Evolutionary conservation across 2,329 filamentous ascomycete species (phyloP), one percentile per base, ranked within the genome.

Genomic region (Hymenoscyphus linearis): DNA sequence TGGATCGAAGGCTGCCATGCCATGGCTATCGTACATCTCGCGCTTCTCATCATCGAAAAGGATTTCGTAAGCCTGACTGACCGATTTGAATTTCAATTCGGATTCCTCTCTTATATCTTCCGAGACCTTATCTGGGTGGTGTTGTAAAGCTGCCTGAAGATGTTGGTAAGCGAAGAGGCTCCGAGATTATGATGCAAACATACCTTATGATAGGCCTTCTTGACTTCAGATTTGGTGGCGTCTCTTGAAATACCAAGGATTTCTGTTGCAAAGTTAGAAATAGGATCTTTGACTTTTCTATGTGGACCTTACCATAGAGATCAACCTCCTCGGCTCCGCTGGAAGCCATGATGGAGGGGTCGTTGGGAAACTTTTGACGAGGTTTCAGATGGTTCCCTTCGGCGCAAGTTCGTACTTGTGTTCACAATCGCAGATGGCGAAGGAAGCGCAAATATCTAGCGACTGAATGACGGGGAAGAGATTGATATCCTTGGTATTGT

Each of bases 1-100:
- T 40, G 85, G 86, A 73, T 97, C 92, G 73, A 99, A 98, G 62
- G 93, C 95, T 52, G 90, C 85, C 93, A 98, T 97, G 78, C 95
- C 95, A 74, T 96, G 91, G 65, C 86, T 87, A 73, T 99, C 95
- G 79, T 99, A 99, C 65, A 96, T 78, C 60, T 90, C 83, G 71
- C 95, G 89, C 76, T 96, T 97, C 64, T 98, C 86, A 65, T 98
- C 93, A 81, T 99, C 93, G 77, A 86, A 89, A 60, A 99, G 91
- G 73, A 99, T 98, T 74, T 99, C 95, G 80, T 99, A 99, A 69
- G 95, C 95, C 78, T 96, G 89, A 63, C 90, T 93, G 61, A 96
- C 88, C 60, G 87, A 80, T 79, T 99, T 99, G 86, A 99, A 99
- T 73, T 88, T 92, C 72, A 87, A 82, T 75, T 98, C 95, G 63